Evolutionary conservation across 2,329 filamentous ascomycete species (phyloP), one percentile per base, ranked within the genome.

Genomic region (Colletotrichum lentis): DNA sequence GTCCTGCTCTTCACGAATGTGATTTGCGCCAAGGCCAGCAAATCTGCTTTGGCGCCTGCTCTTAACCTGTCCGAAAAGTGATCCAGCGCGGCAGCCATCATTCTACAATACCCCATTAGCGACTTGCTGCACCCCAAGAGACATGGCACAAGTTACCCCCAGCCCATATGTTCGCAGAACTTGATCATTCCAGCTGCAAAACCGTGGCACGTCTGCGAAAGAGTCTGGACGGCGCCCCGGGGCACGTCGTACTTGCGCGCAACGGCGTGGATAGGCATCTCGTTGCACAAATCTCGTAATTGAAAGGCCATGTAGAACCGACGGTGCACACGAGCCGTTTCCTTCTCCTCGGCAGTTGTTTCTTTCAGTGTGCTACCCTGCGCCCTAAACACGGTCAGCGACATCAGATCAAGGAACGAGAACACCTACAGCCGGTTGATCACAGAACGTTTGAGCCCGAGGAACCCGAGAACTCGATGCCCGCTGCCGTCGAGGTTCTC

Each of bases 131-230:
- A 35, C 49, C 49, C 16, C 11, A 44, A 43, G n/a, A 22, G n/a
- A 46, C n/a, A 14, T 24, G 24, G n/a, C 5, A 14, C 50, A 49
- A 77, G 81, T 73, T 73, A 86, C 84, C 86, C 86, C 90, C 91
- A 93, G 2, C 85, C 88, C 91, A 94, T 93, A 20, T 87, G 84
- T 71, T 92, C 85, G 74, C 91, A 94, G 74, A 94, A 94, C 71
- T 91, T 93, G 68, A 94, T 87, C 83, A 93, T 92, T 3, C 91
- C 91, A 2, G 90, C 90, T 3, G 91, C 91, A 73, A 94, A 94
- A 0, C 91, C 91, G 71, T 93, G 88, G 71, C 91, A 93, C 1
- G 89, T 91, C 73, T 93, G 90, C 2, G 90, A 87, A 1, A 94
- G 81, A 22, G 84, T 91, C 76, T 94, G 91, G 12, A 94, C 87